Evolutionary conservation across 192 early-diverging fungal species (phyloP).

Genomic region (Backusella australiensis): DNA sequence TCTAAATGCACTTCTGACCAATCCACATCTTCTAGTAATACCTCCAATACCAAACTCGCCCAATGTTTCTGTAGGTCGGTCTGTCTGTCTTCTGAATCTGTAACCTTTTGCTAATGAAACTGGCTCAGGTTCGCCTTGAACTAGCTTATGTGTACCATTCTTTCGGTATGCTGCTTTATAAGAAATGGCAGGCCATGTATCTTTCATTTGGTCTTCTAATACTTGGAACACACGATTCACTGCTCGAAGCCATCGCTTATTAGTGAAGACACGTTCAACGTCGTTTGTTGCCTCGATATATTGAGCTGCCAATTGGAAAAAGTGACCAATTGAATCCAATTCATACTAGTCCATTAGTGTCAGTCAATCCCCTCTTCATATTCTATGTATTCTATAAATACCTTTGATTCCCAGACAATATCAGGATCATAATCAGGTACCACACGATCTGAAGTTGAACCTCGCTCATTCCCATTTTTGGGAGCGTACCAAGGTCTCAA

Average conservation of each 20-base stretch:
- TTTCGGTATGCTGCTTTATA: neutral
- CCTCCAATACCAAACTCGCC: slow-evolving; percentile 43
- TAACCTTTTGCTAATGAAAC: slow-evolving; percentile 37
- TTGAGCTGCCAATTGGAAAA: slow-evolving; percentile 51
- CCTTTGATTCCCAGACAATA: slow-evolving; percentile 61
- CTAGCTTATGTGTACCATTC: neutral
- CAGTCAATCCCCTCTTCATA: neutral
- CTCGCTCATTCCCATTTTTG: slow-evolving; percentile 23
- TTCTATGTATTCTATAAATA: neutral
- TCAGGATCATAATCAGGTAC: slow-evolving; percentile 37
- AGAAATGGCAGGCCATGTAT: slow-evolving; percentile 38
- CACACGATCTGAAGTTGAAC: slow-evolving; percentile 40
- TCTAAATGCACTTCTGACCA: slow-evolving; percentile 51
- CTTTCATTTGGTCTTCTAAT: slow-evolving; percentile 44
- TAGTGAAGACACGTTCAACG: slow-evolving; percentile 32
- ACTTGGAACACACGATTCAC: slow-evolving; percentile 42
- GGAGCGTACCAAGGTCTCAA: slow-evolving; percentile 46
- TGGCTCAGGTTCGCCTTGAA: slow-evolving; percentile 15
- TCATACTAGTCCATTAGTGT: slow-evolving; percentile 35
- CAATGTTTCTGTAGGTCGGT: slow-evolving; percentile 47
- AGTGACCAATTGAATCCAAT: slow-evolving; percentile 64
- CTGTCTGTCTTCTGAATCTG: slow-evolving; percentile 35
- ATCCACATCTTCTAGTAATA: slow-evolving; percentile 28
- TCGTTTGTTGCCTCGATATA: slow-evolving; percentile 52
- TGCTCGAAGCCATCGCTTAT: slow-evolving; percentile 44